Percentiles rank a stretch among this genome's conserved stretches.
These are phyloP conservation scores for Chlorella sorokiniana DNA, from an alignment of 139 green algal genomes.

Conservation along the genomic window DNA sequence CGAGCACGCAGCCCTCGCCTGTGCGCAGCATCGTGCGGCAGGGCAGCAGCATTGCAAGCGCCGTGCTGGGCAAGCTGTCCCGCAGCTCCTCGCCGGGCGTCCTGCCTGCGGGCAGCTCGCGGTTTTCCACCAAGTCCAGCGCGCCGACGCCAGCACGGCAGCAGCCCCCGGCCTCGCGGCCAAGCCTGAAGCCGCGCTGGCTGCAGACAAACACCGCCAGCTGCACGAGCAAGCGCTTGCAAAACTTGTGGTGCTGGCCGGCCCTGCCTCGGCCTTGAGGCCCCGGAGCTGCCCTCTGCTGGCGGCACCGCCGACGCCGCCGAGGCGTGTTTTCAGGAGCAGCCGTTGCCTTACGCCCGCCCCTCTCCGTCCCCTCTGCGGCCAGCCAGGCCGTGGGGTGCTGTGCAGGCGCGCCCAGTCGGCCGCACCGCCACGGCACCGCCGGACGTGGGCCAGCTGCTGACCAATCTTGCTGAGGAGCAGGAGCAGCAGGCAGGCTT, in stretches of 20 bases:
- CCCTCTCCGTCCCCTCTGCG: not conserved
- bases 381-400: not conserved
- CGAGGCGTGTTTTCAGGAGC: conserved; percentile 1
- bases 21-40: conserved; percentile 5
- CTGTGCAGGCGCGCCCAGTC: not conserved
- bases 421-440: conserved; percentile 11
- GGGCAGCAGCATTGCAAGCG: conserved; percentile 2
- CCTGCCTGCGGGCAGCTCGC: not conserved
- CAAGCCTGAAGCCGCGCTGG: not conserved
- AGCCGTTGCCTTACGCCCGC: not conserved
- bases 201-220: not conserved
- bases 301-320: not conserved
- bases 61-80: conserved; percentile 14
- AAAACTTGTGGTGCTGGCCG: conserved; percentile 21
- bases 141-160: not conserved
- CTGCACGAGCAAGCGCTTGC: conserved; percentile 31
- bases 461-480: not conserved
- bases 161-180: not conserved
- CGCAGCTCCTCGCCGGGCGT: not conserved
- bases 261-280: not conserved
- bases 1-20: not conserved
- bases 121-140: not conserved
- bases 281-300: conserved; percentile 25
- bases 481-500: not conserved
- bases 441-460: not conserved